These are phyloP conservation scores for Beauveria australis DNA, from an alignment of 2,329 filamentous ascomycete species.

Conservation along the genomic window DNA sequence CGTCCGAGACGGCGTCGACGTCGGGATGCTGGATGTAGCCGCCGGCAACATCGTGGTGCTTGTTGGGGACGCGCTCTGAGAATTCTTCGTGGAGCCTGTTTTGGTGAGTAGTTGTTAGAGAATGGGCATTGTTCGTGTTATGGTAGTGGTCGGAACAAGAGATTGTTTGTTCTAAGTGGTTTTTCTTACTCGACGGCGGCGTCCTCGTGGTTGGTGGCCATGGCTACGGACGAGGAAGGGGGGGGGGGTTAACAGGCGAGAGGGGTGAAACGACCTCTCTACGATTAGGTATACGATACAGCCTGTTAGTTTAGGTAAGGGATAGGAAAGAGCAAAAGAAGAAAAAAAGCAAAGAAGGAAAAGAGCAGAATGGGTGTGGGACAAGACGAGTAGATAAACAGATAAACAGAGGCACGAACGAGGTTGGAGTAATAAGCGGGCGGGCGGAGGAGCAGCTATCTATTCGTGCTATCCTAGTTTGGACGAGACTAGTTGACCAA, in stretches of 20 bases:
- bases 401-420: background rate
- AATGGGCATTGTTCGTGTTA: too few relatives aligned
- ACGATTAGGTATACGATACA: background rate
- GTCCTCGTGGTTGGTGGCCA: conserved; percentile 28
- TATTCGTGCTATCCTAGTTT: too few relatives aligned
- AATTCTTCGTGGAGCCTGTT: conserved; percentile 16
- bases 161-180: background rate
- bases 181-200: conserved; percentile 23
- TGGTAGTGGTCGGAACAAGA: too few relatives aligned
- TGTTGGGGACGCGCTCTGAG: conserved; percentile 14
- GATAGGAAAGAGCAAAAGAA: background rate
- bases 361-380: background rate
- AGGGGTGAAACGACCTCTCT: background rate
- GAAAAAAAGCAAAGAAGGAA: background rate
- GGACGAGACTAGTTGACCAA: background rate
- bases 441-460: background rate
- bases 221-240: conserved; percentile 12
- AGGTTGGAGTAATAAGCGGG: background rate
- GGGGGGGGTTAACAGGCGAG: background rate
- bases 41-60: conserved; percentile 15
- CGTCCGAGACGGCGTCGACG: background rate
- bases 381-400: conserved; percentile 9
- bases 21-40: conserved; percentile 11
- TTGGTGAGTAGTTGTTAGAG: background rate
- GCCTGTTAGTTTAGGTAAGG: background rate